Conservation (phyloP, 106 monocot genomes). For the Apostasia shenzhenica region DNA sequence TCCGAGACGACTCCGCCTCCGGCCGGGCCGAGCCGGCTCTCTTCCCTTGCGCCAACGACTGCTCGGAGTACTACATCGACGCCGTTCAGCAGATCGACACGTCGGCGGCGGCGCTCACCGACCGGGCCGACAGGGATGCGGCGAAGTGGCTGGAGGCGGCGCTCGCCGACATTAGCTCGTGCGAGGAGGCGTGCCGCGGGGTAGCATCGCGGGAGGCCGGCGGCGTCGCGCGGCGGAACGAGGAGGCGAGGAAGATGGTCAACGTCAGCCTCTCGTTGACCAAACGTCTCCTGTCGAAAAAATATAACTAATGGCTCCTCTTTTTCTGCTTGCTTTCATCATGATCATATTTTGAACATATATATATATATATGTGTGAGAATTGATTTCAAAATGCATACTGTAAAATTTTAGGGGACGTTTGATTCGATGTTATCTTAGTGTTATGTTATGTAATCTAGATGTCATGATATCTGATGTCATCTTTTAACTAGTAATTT, state of each 20-base stretch:
- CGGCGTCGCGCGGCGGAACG: background rate
- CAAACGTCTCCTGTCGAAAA: background rate
- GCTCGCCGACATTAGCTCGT: background rate
- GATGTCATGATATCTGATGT: too few species aligned
- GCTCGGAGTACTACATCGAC: slow-evolving; percentile 1
- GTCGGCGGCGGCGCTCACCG: slow-evolving; percentile 3
- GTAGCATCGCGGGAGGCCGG: background rate
- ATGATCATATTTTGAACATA: too few species aligned
- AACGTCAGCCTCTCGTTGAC: background rate
- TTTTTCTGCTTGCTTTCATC: too few species aligned
- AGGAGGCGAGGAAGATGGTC: background rate
- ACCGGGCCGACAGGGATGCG: background rate
- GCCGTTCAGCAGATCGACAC: slow-evolving; percentile 7
- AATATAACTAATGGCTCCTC: too few species aligned
- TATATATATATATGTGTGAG: too few species aligned
- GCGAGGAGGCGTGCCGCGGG: slow-evolving; percentile 3
- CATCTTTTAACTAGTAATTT: too few species aligned
- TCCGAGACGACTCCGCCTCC: background rate
- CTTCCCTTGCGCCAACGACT: slow-evolving; percentile 4
- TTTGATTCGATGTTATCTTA: too few species aligned
- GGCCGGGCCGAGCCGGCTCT: background rate
- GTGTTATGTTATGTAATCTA: too few species aligned
- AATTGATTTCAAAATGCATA: too few species aligned
- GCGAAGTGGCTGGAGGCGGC: slow-evolving; percentile 1
- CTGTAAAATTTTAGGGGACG: too few species aligned